phyloP scores from a whole-genome alignment of 2,329 filamentous ascomycete species.

The Coniochaeta prunicola region DNA sequence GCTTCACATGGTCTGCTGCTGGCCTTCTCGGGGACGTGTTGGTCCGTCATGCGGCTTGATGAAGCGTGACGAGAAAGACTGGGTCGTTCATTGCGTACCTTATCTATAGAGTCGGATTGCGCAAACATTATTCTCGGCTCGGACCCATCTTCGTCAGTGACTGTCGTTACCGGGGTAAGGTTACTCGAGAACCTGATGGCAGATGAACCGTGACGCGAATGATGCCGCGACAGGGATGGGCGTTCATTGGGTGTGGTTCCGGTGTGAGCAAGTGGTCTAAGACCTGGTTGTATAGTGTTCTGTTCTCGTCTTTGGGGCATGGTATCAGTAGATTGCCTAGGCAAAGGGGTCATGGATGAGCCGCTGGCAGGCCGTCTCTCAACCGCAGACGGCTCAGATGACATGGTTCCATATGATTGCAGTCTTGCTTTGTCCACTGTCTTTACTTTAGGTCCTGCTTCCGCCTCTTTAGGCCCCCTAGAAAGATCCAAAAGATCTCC shows the following conservation, averaged over 20 bases:
- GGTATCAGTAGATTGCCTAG: not conserved
- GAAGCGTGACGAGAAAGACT: conserved; percentile 39
- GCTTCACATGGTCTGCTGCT: not conserved
- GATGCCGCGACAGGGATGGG: not conserved
- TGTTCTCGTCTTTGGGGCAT: not conserved
- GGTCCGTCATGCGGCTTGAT: conserved; percentile 52
- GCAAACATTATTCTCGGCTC: conserved; percentile 73
- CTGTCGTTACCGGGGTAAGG: conserved; percentile 62
- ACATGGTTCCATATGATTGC: conserved; percentile 16
- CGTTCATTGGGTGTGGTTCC: not conserved
- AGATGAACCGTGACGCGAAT: conserved; percentile 38
- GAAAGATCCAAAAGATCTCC: conserved; percentile 27
- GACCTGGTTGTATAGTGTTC: not conserved
- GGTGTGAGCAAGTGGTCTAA: not conserved
- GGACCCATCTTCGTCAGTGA: conserved; percentile 56
- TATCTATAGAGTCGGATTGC: conserved; percentile 26
- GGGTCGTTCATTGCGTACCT: conserved; percentile 25
- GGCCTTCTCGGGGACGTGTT: conserved; percentile 48
- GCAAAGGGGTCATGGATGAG: not conserved
- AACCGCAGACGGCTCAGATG: not conserved
- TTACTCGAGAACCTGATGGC: conserved; percentile 63
- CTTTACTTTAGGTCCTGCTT: conserved; percentile 9
- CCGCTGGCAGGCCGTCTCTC: not conserved
- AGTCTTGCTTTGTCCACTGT: not conserved
- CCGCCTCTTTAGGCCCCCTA: conserved; percentile 17